phyloP scores from a whole-genome alignment of 140 eudicot species.

The Cichorium intybus region DNA sequence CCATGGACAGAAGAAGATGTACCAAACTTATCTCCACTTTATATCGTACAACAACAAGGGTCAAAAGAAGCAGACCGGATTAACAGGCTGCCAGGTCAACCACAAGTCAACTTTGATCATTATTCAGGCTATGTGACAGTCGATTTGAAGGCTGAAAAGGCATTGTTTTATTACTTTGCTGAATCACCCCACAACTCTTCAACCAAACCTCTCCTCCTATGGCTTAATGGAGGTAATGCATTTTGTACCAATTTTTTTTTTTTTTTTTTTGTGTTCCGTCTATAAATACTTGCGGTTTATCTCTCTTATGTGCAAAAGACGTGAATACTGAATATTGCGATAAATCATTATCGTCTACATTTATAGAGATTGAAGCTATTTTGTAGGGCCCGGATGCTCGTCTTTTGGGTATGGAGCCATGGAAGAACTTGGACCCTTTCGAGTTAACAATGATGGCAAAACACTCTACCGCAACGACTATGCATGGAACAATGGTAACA shows the following conservation, averaged over 20 bases:
- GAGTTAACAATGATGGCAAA: slow-evolving; percentile 58
- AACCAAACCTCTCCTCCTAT: slow-evolving; percentile 37
- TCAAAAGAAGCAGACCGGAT: slow-evolving; percentile 33
- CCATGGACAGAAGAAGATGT: slow-evolving; percentile 24
- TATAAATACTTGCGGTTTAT: too few relatives aligned
- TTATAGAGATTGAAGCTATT: not conserved
- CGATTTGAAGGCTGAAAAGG: slow-evolving; percentile 30
- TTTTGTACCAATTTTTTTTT: not conserved
- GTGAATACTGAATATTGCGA: too few relatives aligned
- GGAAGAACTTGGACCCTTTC: slow-evolving; percentile 65
- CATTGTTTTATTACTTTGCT: slow-evolving; percentile 40
- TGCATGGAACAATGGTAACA: slow-evolving; percentile 60
- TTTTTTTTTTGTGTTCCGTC: too few relatives aligned
- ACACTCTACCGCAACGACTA: slow-evolving; percentile 46
- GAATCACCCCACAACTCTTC: slow-evolving; percentile 35
- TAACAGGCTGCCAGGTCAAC: slow-evolving; percentile 37
- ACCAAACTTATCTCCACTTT: slow-evolving; percentile 23
- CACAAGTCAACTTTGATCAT: slow-evolving; percentile 34
- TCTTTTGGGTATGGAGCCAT: slow-evolving; percentile 63
- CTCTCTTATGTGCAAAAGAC: too few relatives aligned
- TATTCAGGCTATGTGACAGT: slow-evolving; percentile 42
- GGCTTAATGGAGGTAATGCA: slow-evolving; percentile 51
- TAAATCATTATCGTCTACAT: too few relatives aligned
- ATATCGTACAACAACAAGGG: slow-evolving; percentile 23
- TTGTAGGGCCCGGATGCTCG: slow-evolving; percentile 74